These are phyloP conservation scores for Pyricularia pennisetigena DNA, from an alignment of 2,329 filamentous ascomycete genomes.

Conservation along the genomic window DNA sequence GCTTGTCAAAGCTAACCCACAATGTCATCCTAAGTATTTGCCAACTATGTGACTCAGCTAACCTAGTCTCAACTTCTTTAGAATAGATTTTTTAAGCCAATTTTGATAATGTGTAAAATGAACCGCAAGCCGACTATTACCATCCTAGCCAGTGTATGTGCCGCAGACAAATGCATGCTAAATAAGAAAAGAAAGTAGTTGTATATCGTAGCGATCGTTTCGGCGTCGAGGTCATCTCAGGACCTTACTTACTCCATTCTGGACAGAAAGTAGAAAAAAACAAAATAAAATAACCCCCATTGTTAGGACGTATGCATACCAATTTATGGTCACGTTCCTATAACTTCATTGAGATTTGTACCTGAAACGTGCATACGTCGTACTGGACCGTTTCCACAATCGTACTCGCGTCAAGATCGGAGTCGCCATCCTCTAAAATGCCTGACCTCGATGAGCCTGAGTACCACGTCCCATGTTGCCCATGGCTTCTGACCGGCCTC, in stretches of 20 bases:
- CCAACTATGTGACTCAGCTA: not conserved
- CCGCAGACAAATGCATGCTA: not conserved
- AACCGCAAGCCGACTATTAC: not conserved
- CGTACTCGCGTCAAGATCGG: not conserved
- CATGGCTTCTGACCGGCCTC: constrained; percentile 6
- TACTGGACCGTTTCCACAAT: not conserved
- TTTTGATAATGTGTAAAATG: not conserved
- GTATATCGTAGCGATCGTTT: constrained; percentile 3
- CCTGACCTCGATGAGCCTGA: constrained; percentile 20
- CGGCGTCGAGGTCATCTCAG: not conserved
- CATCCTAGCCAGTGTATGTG: not conserved
- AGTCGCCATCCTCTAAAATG: constrained; percentile 15
- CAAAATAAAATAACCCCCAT: not conserved
- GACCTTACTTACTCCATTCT: not conserved
- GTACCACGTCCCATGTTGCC: constrained; percentile 15
- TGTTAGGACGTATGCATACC: not conserved
- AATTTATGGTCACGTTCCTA: not conserved
- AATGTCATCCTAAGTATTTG: not conserved
- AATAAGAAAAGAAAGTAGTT: not conserved
- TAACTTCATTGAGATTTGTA: not conserved
- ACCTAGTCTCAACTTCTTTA: not conserved
- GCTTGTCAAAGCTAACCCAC: not conserved
- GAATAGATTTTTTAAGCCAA: not conserved
- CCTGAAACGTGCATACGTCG: not conserved
- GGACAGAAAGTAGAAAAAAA: not conserved